Percentiles rank a stretch among this genome's conserved stretches.
phyloP scores from a whole-genome alignment of 164 flowering plant species.

The Tinospora cordifolia region DNA sequence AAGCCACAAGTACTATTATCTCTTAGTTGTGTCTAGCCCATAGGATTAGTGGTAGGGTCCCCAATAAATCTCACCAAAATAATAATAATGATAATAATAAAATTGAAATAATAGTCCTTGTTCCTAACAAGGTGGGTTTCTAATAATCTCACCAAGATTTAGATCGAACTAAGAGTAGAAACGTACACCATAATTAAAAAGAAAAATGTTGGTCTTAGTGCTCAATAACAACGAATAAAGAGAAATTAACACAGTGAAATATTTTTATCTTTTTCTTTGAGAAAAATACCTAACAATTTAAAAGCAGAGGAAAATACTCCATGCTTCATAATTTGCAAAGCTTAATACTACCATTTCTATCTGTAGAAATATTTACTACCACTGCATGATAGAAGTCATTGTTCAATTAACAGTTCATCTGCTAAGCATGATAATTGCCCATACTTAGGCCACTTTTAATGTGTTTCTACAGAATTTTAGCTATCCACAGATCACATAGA shows the following conservation, averaged over 20 bases:
- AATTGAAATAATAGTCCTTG: too few species aligned
- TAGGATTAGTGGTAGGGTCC: too few species aligned
- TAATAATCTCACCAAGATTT: too few species aligned
- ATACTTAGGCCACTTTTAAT: neutral
- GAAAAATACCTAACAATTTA: neutral
- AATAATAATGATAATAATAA: too few species aligned
- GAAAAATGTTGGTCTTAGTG: too few species aligned
- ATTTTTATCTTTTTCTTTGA: neutral
- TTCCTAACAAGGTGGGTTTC: neutral
- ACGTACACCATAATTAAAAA: too few species aligned
- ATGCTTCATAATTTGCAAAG: neutral
- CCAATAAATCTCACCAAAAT: too few species aligned
- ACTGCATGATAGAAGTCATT: neutral
- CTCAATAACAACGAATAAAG: neutral
- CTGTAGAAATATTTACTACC: neutral
- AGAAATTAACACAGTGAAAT: neutral
- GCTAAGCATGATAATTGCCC: neutral
- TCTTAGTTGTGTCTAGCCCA: too few species aligned
- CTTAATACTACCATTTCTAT: neutral
- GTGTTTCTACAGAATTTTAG: neutral
- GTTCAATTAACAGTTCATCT: neutral
- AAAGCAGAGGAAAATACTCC: neutral
- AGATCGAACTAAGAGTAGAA: too few species aligned
- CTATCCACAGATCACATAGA: neutral
- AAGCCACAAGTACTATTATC: too few species aligned